These are phyloP conservation scores for Caryopteris hybrid DNA, from an alignment of 305 asterid species.

Conservation along the genomic window DNA sequence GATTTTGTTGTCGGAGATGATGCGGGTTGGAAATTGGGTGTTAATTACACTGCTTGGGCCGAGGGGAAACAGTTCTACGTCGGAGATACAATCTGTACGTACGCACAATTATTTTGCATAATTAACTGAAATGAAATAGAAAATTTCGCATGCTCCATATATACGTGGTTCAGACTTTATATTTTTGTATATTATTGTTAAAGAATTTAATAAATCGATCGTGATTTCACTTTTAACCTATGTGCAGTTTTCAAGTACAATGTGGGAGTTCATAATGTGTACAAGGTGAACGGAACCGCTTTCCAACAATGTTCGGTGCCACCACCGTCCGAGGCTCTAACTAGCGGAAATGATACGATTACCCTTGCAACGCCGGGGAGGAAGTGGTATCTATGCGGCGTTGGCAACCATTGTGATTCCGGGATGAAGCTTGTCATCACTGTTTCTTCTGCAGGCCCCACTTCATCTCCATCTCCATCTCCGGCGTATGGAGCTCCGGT, in stretches of 20 bases:
- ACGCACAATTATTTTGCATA: too few relatives aligned
- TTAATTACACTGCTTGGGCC: conserved; percentile 34
- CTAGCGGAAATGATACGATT: conserved; percentile 23
- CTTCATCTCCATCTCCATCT: conserved; percentile 11
- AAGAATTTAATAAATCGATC: too few relatives aligned
- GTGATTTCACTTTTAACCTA: too few relatives aligned
- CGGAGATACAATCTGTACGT: conserved; percentile 32
- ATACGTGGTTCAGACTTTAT: too few relatives aligned
- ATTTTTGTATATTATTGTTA: too few relatives aligned
- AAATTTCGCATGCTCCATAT: too few relatives aligned
- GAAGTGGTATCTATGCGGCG: conserved; percentile 36
- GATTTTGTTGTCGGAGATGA: conserved; percentile 33
- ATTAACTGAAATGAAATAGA: too few relatives aligned
- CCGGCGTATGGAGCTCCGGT: background rate
- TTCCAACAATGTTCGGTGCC: conserved; percentile 23
- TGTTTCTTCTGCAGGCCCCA: background rate
- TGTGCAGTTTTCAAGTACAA: conserved; percentile 16
- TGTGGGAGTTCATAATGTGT: conserved; percentile 23
- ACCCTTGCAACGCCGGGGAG: conserved; percentile 29
- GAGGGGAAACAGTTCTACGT: conserved; percentile 24
- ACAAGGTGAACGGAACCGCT: conserved; percentile 24
- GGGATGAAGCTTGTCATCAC: conserved; percentile 36
- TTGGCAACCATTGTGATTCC: conserved; percentile 14
- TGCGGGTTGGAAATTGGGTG: conserved; percentile 25
- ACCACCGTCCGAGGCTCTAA: conserved; percentile 1